Evolutionary conservation across 1,284 basidiomycete genomes (phyloP).

Genomic region (Fomitopsis pinicola): DNA sequence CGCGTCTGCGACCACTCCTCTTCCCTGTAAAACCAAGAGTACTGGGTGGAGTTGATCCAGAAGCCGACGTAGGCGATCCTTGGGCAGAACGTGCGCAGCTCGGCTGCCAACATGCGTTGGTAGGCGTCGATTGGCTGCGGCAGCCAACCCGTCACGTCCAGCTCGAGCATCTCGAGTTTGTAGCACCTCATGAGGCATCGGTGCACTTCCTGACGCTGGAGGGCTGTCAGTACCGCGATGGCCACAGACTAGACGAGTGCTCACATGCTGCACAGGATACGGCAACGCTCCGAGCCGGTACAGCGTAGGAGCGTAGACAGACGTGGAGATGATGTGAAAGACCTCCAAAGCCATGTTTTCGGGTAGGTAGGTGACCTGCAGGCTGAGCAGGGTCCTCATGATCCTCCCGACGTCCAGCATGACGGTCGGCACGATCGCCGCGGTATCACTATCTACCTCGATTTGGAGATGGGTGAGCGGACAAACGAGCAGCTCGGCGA

Average conservation of each 20-base stretch:
- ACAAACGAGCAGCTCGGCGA: conserved; percentile 21
- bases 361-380: conserved; percentile 23
- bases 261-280: conserved; percentile 23
- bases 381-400: conserved; percentile 21
- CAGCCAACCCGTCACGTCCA: conserved; percentile 26
- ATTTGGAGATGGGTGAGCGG: conserved; percentile 28
- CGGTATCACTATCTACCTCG: conserved; percentile 19
- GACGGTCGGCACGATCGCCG: conserved; percentile 16
- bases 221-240: background rate
- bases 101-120: conserved; percentile 25
- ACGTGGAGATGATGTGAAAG: conserved; percentile 18
- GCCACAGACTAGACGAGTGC: conserved; percentile 6
- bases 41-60: conserved; percentile 23
- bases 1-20: conserved; percentile 21
- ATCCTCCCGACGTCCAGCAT: conserved; percentile 17
- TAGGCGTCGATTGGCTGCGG: conserved; percentile 17
- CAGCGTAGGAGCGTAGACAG: conserved; percentile 19
- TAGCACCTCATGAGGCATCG: conserved; percentile 22
- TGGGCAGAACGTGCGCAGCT: conserved; percentile 27
- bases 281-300: conserved; percentile 27
- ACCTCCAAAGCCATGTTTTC: conserved; percentile 18
- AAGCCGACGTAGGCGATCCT: conserved; percentile 21
- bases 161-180: conserved; percentile 23
- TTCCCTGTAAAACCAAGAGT: conserved; percentile 20
- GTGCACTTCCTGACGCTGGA: conserved; percentile 25